Evolutionary conservation across 768 basidiomycete genomes (phyloP).

Genomic region (Macrolepiota albuminosa): DNA sequence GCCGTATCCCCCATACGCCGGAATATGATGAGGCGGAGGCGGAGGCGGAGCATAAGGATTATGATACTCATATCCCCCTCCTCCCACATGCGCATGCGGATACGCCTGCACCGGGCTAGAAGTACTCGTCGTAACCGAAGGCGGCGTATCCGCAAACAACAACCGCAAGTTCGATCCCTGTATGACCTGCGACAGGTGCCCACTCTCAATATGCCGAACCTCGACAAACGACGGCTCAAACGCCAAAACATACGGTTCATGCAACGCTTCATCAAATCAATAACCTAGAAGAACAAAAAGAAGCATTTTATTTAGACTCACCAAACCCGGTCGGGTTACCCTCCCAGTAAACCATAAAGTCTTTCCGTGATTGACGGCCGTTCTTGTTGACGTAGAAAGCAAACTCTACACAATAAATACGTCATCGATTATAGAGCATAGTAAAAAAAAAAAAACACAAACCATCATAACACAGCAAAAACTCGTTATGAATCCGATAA

Average conservation of each 20-base stretch:
- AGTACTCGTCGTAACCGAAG: conserved; percentile 71
- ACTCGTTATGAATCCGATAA: conserved; percentile 94
- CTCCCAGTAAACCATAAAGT: conserved; percentile 98
- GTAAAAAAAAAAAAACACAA: conserved; percentile 12
- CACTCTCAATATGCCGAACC: conserved; percentile 92
- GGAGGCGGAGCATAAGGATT: conserved; percentile 26
- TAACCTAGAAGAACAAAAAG: neutral
- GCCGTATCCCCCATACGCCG: conserved; percentile 30
- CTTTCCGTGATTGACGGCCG: conserved; percentile 83
- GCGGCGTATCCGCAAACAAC: conserved; percentile 90
- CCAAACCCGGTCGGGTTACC: conserved; percentile 92
- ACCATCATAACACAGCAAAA: conserved; percentile 98
- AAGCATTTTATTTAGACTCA: conserved; percentile 38
- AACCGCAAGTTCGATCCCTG: conserved; percentile 87
- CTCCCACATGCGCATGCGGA: conserved; percentile 8
- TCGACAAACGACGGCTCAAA: conserved; percentile 97
- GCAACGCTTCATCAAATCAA: conserved; percentile 48
- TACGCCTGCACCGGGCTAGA: conserved; percentile 33
- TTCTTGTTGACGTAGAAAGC: conserved; percentile 99
- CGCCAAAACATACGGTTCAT: conserved; percentile 94
- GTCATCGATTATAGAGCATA: neutral
- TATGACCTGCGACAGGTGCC: conserved; percentile 89
- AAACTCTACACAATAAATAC: conserved; percentile 58
- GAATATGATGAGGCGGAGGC: conserved; percentile 7
- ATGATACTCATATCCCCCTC: conserved; percentile 23